Base-by-base conservation (phyloP, 768 basidiomycete genomes). In the Termitomyces sp. region DNA sequence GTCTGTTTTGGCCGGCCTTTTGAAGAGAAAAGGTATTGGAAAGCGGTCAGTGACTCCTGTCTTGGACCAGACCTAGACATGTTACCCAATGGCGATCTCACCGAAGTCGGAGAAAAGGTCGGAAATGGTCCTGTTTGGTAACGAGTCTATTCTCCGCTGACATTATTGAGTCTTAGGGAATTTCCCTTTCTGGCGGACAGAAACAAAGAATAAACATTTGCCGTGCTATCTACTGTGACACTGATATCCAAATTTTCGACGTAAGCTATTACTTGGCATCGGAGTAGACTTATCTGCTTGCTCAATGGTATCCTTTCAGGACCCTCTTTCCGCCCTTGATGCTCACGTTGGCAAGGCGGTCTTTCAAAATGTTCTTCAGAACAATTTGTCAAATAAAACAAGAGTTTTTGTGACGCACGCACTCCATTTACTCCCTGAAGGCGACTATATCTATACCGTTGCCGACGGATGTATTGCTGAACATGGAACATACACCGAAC, bases 381-480 rank as follows among this genome's bases (percentile, higher is more conserved):
- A 83, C 55, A 80, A 78, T 16, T 74, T 83, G 14, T 67, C 74
- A 5, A 81, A 78, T 45, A 92, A 92, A 69, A 96, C 94, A 8
- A 82, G 92, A 30, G 77, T 98, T 47, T 83, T 98, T 52, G 93
- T 96, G 47, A 98, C 94, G 0, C 93, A 96, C 66, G 92, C 91
- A 1, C 77, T 96, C 9, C 93, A 96, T 71, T 90, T 95, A 75
- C 80, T 98, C 26, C 88, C 90, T 1, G 78, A 88, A 56, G 90
- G 92, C 28, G 93, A 96, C 70, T 90, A 91, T 66, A 88, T 98
- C 67, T 86, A 86, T 66, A 85, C 86, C 35, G 73, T 98, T 52
- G 79, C 80, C 11, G 85, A 93, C 41, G 94, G 94, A 6, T 77
- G 75, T 36, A 84, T 98, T 57, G 82, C 81, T 22, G 94, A 96